A percentile compares a stretch with the other conserved stretches of the same genome.
These are phyloP conservation scores for Grigorovia transvaalensis DNA, from an alignment of 805 yeast species.

Conservation along the genomic window DNA sequence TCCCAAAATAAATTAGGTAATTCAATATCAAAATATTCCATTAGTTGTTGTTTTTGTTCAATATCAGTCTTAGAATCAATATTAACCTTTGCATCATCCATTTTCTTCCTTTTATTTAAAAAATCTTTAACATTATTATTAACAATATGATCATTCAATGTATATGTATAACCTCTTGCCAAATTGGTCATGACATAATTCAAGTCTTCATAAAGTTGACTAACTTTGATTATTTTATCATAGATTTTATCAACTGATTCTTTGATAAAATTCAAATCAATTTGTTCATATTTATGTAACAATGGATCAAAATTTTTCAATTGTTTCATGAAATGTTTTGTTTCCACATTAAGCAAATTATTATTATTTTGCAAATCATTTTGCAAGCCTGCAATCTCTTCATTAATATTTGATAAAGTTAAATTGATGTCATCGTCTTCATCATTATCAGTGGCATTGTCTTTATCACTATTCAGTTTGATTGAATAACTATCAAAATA, in stretches of 20 bases:
- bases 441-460: slow-evolving; percentile 4
- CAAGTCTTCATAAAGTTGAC: slow-evolving; percentile 17
- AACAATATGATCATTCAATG: slow-evolving; percentile 81
- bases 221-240: slow-evolving; percentile 13
- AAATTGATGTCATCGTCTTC: slow-evolving; percentile 5
- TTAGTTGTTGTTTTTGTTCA: slow-evolving; percentile 18
- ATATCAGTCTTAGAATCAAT: slow-evolving; percentile 16
- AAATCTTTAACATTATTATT: slow-evolving; percentile 54
- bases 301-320: slow-evolving; percentile 16
- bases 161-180: slow-evolving; percentile 57
- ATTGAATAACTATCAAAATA: slow-evolving; percentile 10
- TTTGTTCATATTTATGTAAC: slow-evolving; percentile 15
- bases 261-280: slow-evolving; percentile 6
- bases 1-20: slow-evolving; percentile 18
- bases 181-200: slow-evolving; percentile 37
- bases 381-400: slow-evolving; percentile 6
- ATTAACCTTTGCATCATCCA: slow-evolving; percentile 11
- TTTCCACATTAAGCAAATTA: slow-evolving; percentile 14
- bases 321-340: slow-evolving; percentile 10
- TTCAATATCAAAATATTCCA: slow-evolving; percentile 18
- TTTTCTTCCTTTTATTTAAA: slow-evolving; percentile 30
- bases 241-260: slow-evolving; percentile 8
- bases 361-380: slow-evolving; percentile 11
- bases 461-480: slow-evolving; percentile 9
- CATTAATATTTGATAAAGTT: slow-evolving; percentile 3